Conservation (phyloP, 495 filamentous ascomycete species). For the Aspergillus incahuasiensis region DNA sequence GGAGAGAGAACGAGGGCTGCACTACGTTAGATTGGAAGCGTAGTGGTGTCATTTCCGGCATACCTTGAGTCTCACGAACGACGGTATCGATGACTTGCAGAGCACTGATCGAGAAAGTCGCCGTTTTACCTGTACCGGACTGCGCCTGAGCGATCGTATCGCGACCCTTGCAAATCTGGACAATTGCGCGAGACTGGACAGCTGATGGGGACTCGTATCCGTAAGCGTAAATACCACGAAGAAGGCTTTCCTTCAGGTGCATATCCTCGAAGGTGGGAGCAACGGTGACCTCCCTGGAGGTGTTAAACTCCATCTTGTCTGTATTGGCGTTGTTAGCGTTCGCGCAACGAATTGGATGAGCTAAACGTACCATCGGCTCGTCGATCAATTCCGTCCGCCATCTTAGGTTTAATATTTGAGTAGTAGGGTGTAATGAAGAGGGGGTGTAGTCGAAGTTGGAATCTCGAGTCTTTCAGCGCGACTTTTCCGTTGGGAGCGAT, state of each 20-base stretch:
- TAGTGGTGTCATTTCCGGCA: not conserved
- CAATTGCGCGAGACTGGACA: conserved; percentile 94
- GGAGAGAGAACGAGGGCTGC: conserved; percentile 90
- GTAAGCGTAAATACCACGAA: conserved; percentile 97
- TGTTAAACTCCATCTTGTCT: conserved; percentile 96
- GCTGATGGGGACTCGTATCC: conserved; percentile 97
- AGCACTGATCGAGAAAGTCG: conserved; percentile 96
- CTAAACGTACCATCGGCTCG: conserved; percentile 64
- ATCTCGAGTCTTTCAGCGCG: conserved; percentile 9
- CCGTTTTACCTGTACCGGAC: conserved; percentile 98
- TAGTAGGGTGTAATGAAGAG: not conserved
- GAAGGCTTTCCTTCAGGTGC: conserved; percentile 91
- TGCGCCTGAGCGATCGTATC: conserved; percentile 99
- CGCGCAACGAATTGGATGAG: not conserved
- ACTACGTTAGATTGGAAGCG: conserved; percentile 11
- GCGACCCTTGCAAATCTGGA: conserved; percentile 97
- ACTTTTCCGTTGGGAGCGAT: conserved; percentile 27
- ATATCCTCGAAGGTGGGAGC: conserved; percentile 69
- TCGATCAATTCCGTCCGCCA: conserved; percentile 95
- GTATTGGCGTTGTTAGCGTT: conserved; percentile 28
- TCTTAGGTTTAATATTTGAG: conserved; percentile 35
- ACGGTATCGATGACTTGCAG: conserved; percentile 88
- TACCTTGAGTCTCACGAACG: conserved; percentile 78
- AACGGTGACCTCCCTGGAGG: conserved; percentile 94
- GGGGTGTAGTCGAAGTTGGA: not conserved